Conservation (phyloP, 306 rosid species). For the Fagus crenata region DNA sequence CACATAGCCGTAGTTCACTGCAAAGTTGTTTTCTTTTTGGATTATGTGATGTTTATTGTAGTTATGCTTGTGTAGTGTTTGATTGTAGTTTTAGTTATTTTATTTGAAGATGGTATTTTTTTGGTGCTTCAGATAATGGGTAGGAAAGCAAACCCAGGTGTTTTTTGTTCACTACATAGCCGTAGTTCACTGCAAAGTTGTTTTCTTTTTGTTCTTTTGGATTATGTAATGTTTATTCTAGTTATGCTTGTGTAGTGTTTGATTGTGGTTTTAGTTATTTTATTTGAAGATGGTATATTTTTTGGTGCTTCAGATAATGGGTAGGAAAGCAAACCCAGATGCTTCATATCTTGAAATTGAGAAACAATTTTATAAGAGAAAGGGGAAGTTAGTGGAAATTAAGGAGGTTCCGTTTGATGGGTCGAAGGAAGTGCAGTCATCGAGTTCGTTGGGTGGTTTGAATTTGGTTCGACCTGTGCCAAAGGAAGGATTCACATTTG, state of each 20-base stretch:
- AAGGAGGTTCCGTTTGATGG: conserved; percentile 73
- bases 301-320: conserved; percentile 63
- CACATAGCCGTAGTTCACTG: not conserved
- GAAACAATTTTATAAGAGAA: conserved; percentile 68
- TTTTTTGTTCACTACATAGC: not conserved
- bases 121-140: conserved; percentile 58
- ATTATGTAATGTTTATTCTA: not conserved
- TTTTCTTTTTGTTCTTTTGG: not conserved
- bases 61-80: not conserved
- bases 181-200: not conserved
- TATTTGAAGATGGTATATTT: not conserved
- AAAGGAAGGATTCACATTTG: conserved; percentile 45
- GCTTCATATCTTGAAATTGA: conserved; percentile 82
- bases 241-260: not conserved
- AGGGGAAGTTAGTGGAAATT: conserved; percentile 58
- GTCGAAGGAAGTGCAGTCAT: conserved; percentile 39
- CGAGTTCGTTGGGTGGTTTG: conserved; percentile 51
- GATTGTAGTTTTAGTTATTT: conserved; percentile 4
- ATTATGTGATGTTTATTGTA: not conserved
- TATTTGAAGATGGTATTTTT: not conserved
- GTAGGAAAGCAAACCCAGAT: conserved; percentile 76
- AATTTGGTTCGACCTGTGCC: conserved; percentile 77
- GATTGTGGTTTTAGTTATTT: conserved; percentile 3
- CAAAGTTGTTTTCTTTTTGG: not conserved
- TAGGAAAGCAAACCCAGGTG: conserved; percentile 81